Percentiles rank a stretch among this genome's conserved stretches.
These are phyloP conservation scores for Aspergillus fructus DNA, from an alignment of 2,329 filamentous ascomycete species.

Conservation along the genomic window DNA sequence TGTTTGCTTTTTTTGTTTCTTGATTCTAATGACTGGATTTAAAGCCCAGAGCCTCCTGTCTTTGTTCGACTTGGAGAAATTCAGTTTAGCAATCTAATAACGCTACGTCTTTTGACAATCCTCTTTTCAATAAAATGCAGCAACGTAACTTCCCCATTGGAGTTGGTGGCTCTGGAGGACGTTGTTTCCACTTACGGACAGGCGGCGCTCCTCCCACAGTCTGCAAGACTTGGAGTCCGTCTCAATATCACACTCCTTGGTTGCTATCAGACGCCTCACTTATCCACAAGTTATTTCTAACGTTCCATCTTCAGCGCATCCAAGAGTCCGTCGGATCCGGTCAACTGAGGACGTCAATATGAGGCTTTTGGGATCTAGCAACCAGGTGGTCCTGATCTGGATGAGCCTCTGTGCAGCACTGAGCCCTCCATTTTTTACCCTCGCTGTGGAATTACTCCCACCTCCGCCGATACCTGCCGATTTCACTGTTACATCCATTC, in stretches of 20 bases:
- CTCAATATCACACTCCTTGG: neutral
- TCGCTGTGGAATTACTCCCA: conserved; percentile 1
- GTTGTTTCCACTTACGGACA: neutral
- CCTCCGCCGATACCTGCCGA: conserved; percentile 5
- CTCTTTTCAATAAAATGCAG: neutral
- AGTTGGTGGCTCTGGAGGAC: neutral
- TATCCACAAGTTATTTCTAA: conserved; percentile 4
- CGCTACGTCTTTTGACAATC: neutral
- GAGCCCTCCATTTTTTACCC: neutral
- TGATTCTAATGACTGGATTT: neutral
- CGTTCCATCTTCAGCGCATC: neutral
- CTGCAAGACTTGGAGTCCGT: neutral
- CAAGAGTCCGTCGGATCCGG: neutral
- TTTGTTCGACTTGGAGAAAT: neutral
- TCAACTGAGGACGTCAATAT: neutral
- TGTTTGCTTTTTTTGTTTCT: neutral
- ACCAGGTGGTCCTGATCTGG: neutral
- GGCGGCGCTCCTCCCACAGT: too few species aligned
- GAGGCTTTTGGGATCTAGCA: neutral
- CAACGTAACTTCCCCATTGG: neutral
- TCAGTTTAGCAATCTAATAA: neutral
- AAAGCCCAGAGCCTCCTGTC: neutral
- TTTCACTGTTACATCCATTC: neutral
- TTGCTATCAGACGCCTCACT: neutral
- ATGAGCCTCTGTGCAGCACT: neutral